Percentiles rank a stretch among this genome's conserved stretches.
Conservation (phyloP, 2,329 filamentous ascomycete genomes). For the Teratosphaeriaceae sp. region DNA sequence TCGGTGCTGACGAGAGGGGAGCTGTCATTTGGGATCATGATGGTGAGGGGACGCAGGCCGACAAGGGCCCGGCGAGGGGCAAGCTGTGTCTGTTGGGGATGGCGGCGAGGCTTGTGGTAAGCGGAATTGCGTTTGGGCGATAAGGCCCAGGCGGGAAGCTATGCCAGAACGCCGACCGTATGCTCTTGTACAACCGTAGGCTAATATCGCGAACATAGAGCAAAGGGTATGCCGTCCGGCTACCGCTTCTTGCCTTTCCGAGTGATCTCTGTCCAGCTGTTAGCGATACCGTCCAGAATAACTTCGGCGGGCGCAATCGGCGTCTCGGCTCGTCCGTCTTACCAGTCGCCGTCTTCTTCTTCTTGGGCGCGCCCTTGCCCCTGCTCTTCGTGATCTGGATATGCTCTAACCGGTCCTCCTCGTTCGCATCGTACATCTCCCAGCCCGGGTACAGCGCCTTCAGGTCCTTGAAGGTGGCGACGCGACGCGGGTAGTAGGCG, state of each 20-base stretch:
- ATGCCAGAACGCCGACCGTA: background rate
- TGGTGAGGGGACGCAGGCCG: no score
- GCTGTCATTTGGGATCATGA: no score
- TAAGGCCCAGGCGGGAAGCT: no score
- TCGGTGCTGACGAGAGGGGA: no score
- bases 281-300: no score
- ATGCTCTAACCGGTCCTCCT: conserved; percentile 73
- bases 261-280: background rate
- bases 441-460: conserved; percentile 63
- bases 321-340: background rate
- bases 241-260: background rate
- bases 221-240: background rate
- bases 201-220: background rate
- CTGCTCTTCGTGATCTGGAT: conserved; percentile 57
- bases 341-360: conserved; percentile 62
- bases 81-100: no score
- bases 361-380: conserved; percentile 85
- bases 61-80: no score
- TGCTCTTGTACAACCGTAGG: background rate
- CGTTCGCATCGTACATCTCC: conserved; percentile 64
- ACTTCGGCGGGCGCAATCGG: no score
- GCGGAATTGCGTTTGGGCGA: no score
- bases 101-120: no score
- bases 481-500: conserved; percentile 79
- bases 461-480: conserved; percentile 66